Conservation (phyloP, 495 filamentous ascomycete genomes). For the Cercophora samala region DNA sequence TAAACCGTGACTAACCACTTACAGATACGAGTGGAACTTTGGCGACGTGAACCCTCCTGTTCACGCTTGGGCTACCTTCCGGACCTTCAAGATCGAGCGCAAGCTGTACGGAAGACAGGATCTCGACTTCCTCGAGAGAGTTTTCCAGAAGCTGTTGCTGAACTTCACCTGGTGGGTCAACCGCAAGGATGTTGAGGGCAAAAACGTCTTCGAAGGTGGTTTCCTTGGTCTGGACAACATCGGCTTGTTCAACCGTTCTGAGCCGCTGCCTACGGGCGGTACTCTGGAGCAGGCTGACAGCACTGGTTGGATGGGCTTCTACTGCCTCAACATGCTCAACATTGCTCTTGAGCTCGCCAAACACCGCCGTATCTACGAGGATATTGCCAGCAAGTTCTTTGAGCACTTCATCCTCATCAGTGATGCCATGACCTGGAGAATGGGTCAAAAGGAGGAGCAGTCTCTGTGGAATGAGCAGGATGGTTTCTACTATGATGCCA, state of each 20-base stretch:
- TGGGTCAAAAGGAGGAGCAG: constrained; percentile 67
- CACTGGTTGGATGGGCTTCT: constrained; percentile 98
- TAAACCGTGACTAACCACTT: background rate
- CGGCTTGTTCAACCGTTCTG: constrained; percentile 95
- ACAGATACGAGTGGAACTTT: constrained; percentile 91
- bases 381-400: constrained; percentile 98
- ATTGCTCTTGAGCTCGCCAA: constrained; percentile 93
- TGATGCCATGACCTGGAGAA: constrained; percentile 92
- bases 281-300: constrained; percentile 93
- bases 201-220: constrained; percentile 95
- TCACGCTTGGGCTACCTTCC: constrained; percentile 92
- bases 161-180: constrained; percentile 99
- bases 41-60: constrained; percentile 95
- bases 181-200: constrained; percentile 87
- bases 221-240: constrained; percentile 98
- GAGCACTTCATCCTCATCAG: constrained; percentile 97
- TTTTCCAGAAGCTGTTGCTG: constrained; percentile 91
- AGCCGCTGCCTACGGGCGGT: constrained; percentile 90
- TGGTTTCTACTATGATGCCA: constrained; percentile 97
- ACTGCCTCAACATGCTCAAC: constrained; percentile 92
- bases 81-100: constrained; percentile 95
- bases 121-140: constrained; percentile 89
- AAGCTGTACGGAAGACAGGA: constrained; percentile 95
- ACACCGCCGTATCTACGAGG: constrained; percentile 93
- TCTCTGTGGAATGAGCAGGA: constrained; percentile 95